Percentiles rank a stretch among this genome's conserved stretches.
Conservation (phyloP, 495 filamentous ascomycete genomes). For the Collariella sp. region DNA sequence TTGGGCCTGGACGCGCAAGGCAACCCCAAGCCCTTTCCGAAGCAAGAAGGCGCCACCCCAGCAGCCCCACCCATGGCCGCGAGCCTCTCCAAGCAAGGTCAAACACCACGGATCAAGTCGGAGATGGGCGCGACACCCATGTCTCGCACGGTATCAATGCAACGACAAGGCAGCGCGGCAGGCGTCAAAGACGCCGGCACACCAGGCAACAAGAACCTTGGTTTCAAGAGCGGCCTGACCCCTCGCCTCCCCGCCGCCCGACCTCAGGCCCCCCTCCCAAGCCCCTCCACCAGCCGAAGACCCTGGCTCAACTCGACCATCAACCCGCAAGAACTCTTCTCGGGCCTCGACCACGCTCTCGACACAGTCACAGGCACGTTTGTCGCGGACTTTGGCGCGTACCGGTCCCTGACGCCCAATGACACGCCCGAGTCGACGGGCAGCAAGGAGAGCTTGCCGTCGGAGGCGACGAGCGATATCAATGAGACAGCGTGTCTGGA, state of each 20-base stretch:
- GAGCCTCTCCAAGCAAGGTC: constrained; percentile 37
- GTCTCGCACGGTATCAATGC: constrained; percentile 41
- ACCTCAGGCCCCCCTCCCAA: constrained; percentile 15
- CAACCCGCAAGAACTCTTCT: constrained; percentile 39
- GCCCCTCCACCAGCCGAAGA: constrained; percentile 21
- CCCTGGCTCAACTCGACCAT: constrained; percentile 35
- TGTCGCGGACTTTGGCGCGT: constrained; percentile 39
- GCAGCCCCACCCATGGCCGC: constrained; percentile 25
- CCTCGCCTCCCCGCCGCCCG: constrained; percentile 6
- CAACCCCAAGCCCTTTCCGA: constrained; percentile 20
- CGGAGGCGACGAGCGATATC: constrained; percentile 48
- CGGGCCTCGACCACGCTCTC: constrained; percentile 18
- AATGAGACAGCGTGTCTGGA: constrained; percentile 41
- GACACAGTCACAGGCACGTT: constrained; percentile 29
- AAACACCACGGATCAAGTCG: constrained; percentile 31
- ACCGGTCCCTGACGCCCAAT: constrained; percentile 43
- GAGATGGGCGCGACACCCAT: constrained; percentile 36
- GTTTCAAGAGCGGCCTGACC: constrained; percentile 15
- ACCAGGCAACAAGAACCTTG: constrained; percentile 19
- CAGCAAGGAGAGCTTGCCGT: constrained; percentile 42
- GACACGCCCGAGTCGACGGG: constrained; percentile 50
- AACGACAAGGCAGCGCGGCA: constrained; percentile 31
- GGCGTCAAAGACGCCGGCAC: constrained; percentile 26
- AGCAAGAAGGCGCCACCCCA: constrained; percentile 13
- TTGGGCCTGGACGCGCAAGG: constrained; percentile 43